Evolutionary conservation across 305 asterid genomes (phyloP), one percentile per base, ranked within the genome.

Genomic region (Solanum aculeatissimum): DNA sequence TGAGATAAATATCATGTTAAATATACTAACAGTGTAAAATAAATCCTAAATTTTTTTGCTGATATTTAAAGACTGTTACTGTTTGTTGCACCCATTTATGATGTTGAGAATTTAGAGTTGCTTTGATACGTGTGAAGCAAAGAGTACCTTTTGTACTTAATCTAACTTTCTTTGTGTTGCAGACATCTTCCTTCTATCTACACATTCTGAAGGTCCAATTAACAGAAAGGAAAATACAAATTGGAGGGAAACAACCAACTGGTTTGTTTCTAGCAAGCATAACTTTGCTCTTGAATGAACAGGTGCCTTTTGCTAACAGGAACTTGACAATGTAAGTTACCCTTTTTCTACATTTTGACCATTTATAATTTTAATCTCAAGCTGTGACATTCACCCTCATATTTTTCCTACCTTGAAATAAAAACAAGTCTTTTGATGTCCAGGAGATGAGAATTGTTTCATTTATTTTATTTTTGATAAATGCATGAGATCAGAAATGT

Each of bases 241-340:
- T 92, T 83, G 98, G 98, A 35, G 99, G 99, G 91, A 97, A 95
- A 94, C 98, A 95, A 86, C 98, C 98, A 10, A 86, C 91, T 88
- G 97, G 98, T 84, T 89, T 97, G 84, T 91, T 82, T 92, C 92
- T 95, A n/a, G 91, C 91, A 74, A 94, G 87, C 80, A 83, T 97
- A 85, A 89, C 95, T 77, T 90, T 93, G 87, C 97, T 94, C 83
- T 96, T 95, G 86, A 91, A 80, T 42, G 98, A 97, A 92, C 94
- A 91, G 89, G 94, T 95, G 77, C 99, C 98, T 53, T 94, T 97
- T 87, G 93, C 98, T 47, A 89, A 92, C 86, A 87, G 87, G 84
- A 87, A 88, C 86, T 89, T 95, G 91, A 91, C 92, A 85, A 88
- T 93, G 99, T 97, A 92, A 95, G 98, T 84, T 83, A 83, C 84